Conservation (phyloP, 2,329 filamentous ascomycete genomes). For the Phialophora tarda region DNA sequence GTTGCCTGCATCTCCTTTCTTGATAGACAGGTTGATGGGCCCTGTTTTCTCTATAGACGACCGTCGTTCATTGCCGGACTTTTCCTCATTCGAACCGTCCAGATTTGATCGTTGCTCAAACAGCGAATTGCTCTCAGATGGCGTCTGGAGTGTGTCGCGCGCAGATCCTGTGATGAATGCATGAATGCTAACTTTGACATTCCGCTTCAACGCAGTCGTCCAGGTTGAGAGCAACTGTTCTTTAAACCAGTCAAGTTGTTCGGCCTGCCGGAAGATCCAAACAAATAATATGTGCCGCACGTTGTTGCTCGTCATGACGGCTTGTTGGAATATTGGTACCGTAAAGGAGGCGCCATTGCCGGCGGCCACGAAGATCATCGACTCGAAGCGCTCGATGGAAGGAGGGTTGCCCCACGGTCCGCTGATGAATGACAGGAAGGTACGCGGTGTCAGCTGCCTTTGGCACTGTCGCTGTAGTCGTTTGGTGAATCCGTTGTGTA, state of each 20-base stretch:
- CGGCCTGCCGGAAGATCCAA: constrained; percentile 33
- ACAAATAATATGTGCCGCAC: constrained; percentile 31
- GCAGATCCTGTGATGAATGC: constrained; percentile 19
- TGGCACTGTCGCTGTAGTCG: constrained; percentile 30
- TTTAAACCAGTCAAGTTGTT: constrained; percentile 34
- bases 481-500: constrained; percentile 35
- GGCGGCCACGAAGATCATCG: constrained; percentile 32
- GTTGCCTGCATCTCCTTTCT: constrained; percentile 1
- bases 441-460: constrained; percentile 1
- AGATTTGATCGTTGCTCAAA: background rate
- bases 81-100: background rate
- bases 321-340: constrained; percentile 48
- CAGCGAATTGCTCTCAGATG: constrained; percentile 12
- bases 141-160: background rate
- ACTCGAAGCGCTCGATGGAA: constrained; percentile 33
- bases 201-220: constrained; percentile 51
- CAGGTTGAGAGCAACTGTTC: constrained; percentile 26
- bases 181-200: constrained; percentile 46
- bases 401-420: constrained; percentile 34
- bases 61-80: background rate
- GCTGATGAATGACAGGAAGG: constrained; percentile 29
- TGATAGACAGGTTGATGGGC: background rate
- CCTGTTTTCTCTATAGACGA: background rate
- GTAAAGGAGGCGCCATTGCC: constrained; percentile 62
- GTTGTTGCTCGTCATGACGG: constrained; percentile 18